A percentile compares a stretch with the other conserved stretches of the same genome.
These are phyloP conservation scores for Epichloe coenophiala DNA, from an alignment of 2,329 filamentous ascomycete species.

Conservation along the genomic window DNA sequence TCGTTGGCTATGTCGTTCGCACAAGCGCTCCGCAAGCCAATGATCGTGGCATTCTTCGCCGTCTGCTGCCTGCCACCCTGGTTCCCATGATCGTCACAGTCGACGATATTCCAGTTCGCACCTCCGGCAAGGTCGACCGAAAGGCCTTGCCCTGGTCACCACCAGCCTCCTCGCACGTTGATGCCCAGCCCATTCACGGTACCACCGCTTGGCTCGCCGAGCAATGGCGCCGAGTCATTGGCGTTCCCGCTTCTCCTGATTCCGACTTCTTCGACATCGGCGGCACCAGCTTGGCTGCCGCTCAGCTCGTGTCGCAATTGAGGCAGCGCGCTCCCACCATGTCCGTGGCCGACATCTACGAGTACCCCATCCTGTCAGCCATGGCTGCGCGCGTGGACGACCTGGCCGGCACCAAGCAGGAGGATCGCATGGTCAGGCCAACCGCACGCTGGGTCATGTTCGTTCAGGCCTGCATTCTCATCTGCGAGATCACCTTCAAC, in stretches of 20 bases:
- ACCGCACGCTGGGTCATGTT: slow-evolving; percentile 10
- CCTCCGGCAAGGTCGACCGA: slow-evolving; percentile 12
- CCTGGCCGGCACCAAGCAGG: slow-evolving; percentile 6
- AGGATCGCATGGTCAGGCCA: slow-evolving; percentile 7
- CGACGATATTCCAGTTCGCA: slow-evolving; percentile 9
- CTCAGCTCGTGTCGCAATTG: slow-evolving; percentile 11
- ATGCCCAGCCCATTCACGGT: slow-evolving; percentile 3
- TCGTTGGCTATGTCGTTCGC: slow-evolving; percentile 11
- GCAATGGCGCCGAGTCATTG: slow-evolving; percentile 11
- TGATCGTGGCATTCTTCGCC: slow-evolving; percentile 5
- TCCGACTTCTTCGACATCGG: slow-evolving; percentile 12
- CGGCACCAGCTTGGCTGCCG: slow-evolving; percentile 11
- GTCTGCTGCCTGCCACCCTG: slow-evolving; percentile 8
- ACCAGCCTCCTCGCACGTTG: slow-evolving; percentile 3
- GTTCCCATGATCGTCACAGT: slow-evolving; percentile 10
- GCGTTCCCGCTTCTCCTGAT: slow-evolving; percentile 5
- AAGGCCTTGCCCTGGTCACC: slow-evolving; percentile 9
- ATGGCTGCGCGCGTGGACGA: slow-evolving; percentile 9
- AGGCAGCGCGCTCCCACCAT: slow-evolving; percentile 8
- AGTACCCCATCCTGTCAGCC: slow-evolving; percentile 7
- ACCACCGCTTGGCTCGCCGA: slow-evolving; percentile 10
- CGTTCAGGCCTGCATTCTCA: slow-evolving; percentile 7
- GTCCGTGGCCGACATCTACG: slow-evolving; percentile 12
- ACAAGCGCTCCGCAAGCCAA: neutral
- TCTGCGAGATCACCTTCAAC: slow-evolving; percentile 6